Evolutionary conservation across 2,329 filamentous ascomycete genomes (phyloP).

Genomic region (Alternaria arborescens): DNA sequence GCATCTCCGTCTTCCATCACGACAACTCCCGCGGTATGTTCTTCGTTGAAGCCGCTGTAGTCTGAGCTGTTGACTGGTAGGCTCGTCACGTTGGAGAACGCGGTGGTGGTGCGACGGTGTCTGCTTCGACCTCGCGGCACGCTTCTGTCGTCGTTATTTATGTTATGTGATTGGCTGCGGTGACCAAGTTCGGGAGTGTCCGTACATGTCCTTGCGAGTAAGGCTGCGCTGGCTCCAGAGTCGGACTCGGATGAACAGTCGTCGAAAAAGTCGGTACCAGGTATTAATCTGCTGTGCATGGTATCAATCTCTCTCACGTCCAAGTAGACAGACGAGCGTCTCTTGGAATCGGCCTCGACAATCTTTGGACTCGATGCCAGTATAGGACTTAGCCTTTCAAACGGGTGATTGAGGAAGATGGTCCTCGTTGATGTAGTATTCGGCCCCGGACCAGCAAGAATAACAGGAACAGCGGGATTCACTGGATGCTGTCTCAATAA

Average conservation of each 20-base stretch:
- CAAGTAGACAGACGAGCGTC: conserved; percentile 35
- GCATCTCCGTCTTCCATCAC: not conserved
- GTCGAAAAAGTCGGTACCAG: conserved; percentile 42
- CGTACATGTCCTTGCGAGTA: conserved; percentile 24
- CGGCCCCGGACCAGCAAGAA: conserved; percentile 16
- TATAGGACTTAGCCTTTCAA: conserved; percentile 39
- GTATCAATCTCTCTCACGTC: conserved; percentile 31
- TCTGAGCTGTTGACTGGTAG: conserved; percentile 18
- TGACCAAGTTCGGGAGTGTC: conserved; percentile 9
- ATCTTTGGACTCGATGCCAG: conserved; percentile 42
- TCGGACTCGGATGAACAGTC: conserved; percentile 35
- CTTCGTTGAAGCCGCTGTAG: not conserved
- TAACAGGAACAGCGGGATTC: conserved; percentile 6
- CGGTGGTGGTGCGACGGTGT: conserved; percentile 22
- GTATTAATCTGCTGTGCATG: conserved; percentile 31
- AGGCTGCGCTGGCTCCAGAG: conserved; percentile 35
- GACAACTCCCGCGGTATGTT: not conserved
- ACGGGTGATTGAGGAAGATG: conserved; percentile 35
- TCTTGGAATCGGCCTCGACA: conserved; percentile 28
- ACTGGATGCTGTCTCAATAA: conserved; percentile 23
- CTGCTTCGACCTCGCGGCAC: conserved; percentile 20
- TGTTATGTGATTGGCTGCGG: conserved; percentile 12
- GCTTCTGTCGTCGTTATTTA: not conserved
- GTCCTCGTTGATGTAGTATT: conserved; percentile 23
- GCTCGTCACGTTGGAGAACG: conserved; percentile 25